phyloP scores from a whole-genome alignment of 2,329 filamentous ascomycete genomes.

The Colletotrichum tropicicola region DNA sequence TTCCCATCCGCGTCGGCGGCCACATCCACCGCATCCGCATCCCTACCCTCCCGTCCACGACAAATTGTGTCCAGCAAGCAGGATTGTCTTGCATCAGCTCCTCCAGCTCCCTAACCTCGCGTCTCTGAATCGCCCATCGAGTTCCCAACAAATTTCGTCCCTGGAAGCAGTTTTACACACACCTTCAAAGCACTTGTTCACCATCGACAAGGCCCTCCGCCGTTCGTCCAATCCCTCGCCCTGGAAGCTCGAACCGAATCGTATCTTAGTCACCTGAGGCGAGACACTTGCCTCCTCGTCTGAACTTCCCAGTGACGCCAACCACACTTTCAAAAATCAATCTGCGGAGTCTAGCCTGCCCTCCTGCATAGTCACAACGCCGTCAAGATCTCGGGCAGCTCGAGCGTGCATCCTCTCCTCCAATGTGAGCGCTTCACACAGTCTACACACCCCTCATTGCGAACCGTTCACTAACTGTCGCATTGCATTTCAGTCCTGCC shows the following conservation, averaged over 20 bases:
- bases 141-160: slow-evolving; percentile 2
- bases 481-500: not conserved
- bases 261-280: slow-evolving; percentile 11
- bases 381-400: not conserved
- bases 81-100: slow-evolving; percentile 24
- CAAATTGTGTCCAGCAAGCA: not conserved
- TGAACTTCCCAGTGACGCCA: slow-evolving; percentile 19
- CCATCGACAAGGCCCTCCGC: not conserved
- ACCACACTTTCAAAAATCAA: not conserved
- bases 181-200: not conserved
- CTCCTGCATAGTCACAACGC: not conserved
- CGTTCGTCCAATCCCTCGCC: slow-evolving; percentile 20
- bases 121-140: not conserved
- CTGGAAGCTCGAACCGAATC: not conserved
- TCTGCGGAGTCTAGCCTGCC: not conserved
- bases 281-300: slow-evolving; percentile 21
- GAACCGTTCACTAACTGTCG: not conserved
- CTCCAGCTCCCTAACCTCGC: slow-evolving; percentile 5
- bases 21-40: not conserved
- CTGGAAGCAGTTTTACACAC: not conserved
- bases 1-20: not conserved
- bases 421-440: not conserved
- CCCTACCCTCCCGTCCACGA: not conserved
- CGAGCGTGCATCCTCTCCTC: not conserved
- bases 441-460: not conserved